Percentiles rank a stretch among this genome's conserved stretches.
Evolutionary conservation across 495 filamentous ascomycete species (phyloP).

Genomic region (Collariella sp.): DNA sequence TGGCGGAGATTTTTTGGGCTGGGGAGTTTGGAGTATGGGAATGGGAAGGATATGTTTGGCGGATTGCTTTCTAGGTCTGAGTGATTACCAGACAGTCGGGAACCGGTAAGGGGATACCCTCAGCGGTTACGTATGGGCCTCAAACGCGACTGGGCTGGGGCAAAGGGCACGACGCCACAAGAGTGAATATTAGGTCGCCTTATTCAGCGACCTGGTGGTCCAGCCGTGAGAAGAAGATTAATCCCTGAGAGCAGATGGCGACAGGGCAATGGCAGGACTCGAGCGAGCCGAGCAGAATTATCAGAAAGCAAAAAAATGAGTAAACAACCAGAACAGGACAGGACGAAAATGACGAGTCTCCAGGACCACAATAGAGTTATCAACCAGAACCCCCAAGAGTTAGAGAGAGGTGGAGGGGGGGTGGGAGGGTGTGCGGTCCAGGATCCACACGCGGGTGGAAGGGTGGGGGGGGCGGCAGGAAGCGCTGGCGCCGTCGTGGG

Average conservation of each 20-base stretch:
- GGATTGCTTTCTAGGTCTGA: neutral
- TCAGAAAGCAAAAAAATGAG: conserved; percentile 1
- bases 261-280: neutral
- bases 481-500: conserved; percentile 16
- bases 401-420: conserved; percentile 16
- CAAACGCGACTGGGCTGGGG: neutral
- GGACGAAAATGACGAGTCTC: conserved; percentile 17
- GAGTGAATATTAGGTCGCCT: conserved; percentile 1
- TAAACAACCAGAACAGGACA: conserved; percentile 7
- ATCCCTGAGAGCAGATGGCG: neutral
- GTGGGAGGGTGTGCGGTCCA: conserved; percentile 18
- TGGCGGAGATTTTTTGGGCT: too few species aligned
- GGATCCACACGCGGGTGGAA: conserved; percentile 14
- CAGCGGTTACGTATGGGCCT: conserved; percentile 6
- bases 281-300: neutral
- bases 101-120: conserved; percentile 13
- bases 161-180: conserved; percentile 6
- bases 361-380: conserved; percentile 20
- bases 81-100: conserved; percentile 8
- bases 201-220: conserved; percentile 4
- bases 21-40: too few species aligned
- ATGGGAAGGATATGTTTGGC: too few species aligned
- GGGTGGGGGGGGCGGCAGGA: conserved; percentile 4
- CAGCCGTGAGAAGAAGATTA: conserved; percentile 6
- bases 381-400: conserved; percentile 9